Percentiles rank a stretch among this genome's conserved stretches.
phyloP scores from a whole-genome alignment of 768 basidiomycete genomes.

The Lyophyllum atratum region DNA sequence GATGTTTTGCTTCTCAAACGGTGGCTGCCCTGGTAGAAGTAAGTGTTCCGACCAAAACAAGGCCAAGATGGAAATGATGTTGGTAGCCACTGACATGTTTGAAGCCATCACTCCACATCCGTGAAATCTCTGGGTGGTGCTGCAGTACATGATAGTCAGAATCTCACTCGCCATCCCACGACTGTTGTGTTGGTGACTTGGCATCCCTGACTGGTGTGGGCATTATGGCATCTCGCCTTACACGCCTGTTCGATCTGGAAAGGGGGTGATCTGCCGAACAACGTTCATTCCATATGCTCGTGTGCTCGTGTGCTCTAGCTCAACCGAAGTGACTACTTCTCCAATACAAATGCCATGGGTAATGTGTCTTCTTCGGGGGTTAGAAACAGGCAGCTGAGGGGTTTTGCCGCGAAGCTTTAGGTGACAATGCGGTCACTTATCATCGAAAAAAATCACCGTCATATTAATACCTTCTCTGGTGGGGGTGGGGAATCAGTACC shows the following conservation, averaged over 20 bases:
- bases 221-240: background rate
- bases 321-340: background rate
- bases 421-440: background rate
- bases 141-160: background rate
- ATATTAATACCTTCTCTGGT: slow-evolving; percentile 10
- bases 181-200: background rate
- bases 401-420: background rate
- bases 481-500: background rate
- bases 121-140: background rate
- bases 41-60: background rate
- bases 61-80: background rate
- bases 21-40: background rate
- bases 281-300: slow-evolving; percentile 3
- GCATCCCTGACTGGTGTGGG: background rate
- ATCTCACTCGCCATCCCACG: background rate
- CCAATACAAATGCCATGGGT: background rate
- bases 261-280: slow-evolving; percentile 1
- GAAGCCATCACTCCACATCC: background rate
- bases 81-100: background rate
- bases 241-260: background rate
- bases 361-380: background rate
- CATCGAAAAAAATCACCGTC: slow-evolving; percentile 11
- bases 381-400: background rate
- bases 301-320: background rate
- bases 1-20: background rate